Evolutionary conservation across 2,329 filamentous ascomycete species (phyloP).

Genomic region (Dichotomopilus funicola): DNA sequence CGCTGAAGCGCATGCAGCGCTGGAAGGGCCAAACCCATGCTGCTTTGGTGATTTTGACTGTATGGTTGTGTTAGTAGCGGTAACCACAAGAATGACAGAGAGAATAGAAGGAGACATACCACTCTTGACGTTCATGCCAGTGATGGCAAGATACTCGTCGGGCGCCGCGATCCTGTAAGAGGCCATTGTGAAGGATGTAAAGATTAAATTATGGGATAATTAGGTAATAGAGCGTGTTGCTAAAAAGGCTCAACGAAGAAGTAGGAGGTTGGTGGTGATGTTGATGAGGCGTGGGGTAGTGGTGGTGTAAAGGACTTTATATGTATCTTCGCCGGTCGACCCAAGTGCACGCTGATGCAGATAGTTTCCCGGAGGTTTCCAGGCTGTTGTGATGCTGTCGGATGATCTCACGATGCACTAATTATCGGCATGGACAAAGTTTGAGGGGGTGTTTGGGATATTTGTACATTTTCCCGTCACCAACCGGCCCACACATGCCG

Average conservation of each 20-base stretch:
- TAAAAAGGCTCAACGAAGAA: too few relatives aligned
- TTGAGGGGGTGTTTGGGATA: too few relatives aligned
- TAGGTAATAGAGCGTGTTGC: background rate
- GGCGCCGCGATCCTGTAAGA: conserved; percentile 65
- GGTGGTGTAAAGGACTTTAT: too few relatives aligned
- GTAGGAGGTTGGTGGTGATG: background rate
- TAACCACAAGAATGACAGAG: background rate
- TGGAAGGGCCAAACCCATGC: conserved; percentile 67
- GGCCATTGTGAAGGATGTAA: conserved; percentile 34
- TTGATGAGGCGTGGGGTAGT: background rate
- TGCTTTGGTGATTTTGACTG: conserved; percentile 69
- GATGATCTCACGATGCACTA: too few relatives aligned
- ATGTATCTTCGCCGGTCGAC: too few relatives aligned
- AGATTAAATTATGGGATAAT: background rate
- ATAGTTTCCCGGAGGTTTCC: too few relatives aligned
- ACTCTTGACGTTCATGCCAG: conserved; percentile 67
- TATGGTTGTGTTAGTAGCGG: conserved; percentile 3
- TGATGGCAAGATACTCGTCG: conserved; percentile 82
- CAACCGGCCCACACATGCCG: too few relatives aligned
- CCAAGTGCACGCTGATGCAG: too few relatives aligned
- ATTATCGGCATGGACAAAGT: too few relatives aligned
- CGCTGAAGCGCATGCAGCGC: conserved; percentile 54
- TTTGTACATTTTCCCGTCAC: too few relatives aligned
- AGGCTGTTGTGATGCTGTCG: too few relatives aligned
- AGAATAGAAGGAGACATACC: conserved; percentile 23